Evolutionary conservation across 1,284 basidiomycete species (phyloP).

Genomic region (Fereydounia khargensis): DNA sequence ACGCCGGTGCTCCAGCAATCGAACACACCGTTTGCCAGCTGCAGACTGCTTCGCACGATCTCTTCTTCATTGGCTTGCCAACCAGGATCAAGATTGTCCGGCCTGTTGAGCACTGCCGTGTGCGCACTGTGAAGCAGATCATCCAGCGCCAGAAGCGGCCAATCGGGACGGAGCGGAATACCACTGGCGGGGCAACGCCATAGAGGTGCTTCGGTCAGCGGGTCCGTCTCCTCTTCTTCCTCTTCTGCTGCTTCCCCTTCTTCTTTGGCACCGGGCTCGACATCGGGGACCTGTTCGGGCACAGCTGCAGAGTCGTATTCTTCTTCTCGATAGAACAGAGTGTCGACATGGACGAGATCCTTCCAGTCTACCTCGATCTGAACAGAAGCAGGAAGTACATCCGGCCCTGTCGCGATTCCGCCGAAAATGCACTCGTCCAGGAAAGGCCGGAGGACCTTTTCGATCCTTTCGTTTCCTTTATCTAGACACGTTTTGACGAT

Average conservation of each 20-base stretch:
- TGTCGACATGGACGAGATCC: too few relatives aligned
- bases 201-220: slow-evolving; percentile 58
- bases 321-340: too few relatives aligned
- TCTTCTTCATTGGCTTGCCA: slow-evolving; percentile 82
- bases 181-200: slow-evolving; percentile 57
- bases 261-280: not conserved
- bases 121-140: slow-evolving; percentile 66
- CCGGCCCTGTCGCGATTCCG: too few relatives aligned
- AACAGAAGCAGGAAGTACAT: too few relatives aligned
- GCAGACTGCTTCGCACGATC: slow-evolving; percentile 69
- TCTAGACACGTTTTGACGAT: too few relatives aligned
- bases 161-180: slow-evolving; percentile 71
- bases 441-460: not conserved
- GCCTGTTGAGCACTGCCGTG: slow-evolving; percentile 61
- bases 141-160: slow-evolving; percentile 72
- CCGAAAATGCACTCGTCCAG: not conserved
- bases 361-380: too few relatives aligned
- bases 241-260: slow-evolving; percentile 12
- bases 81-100: slow-evolving; percentile 68
- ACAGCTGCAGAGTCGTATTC: too few relatives aligned
- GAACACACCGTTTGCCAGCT: slow-evolving; percentile 62
- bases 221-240: slow-evolving; percentile 32
- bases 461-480: too few relatives aligned
- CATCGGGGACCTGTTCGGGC: too few relatives aligned
- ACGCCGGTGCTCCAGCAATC: not conserved